Base-by-base conservation (phyloP, 2,329 filamentous ascomycete species). In the Madurella fahalii region DNA sequence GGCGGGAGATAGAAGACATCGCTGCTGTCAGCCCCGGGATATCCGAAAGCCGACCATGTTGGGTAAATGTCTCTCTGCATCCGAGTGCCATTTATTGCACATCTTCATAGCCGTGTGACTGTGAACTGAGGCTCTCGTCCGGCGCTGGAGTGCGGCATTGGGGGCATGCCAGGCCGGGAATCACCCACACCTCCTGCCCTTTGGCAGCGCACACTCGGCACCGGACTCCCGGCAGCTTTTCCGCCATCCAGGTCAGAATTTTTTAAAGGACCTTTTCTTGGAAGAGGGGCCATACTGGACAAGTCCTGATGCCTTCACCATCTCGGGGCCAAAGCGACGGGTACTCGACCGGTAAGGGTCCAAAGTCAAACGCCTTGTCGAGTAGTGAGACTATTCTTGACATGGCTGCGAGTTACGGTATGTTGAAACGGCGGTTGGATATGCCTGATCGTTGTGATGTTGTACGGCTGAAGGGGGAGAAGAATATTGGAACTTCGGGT, bases 151-250 rank as follows among this genome's bases (percentile, higher is more conserved):
- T 62, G 9, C 48, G 47, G 53, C 61, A 63, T 18, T 58, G 52
- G 31, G 58, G 56, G 40, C 61, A 63, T 2, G 54, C 42, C 5
- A 59, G 54, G 4, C 61, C 60, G 2, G 60, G 60, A 18, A 62
- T 54, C 16, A 62, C 60, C 61, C 61, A 63, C 12, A 62, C 57
- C n/a, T 62, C 61, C n/a, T 50, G 41, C 5, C 61, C 61, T 4
- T 59, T 58, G 12, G 53, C 58, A 7, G 56, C 52, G 11, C 61
- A 63, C 5, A 52, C 59, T 1, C 18, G 45, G 25, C 61, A 63
- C 7, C 53, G 58, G 13, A 63, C 55, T 1, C 61, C 61, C 7
- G 61, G 25, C 25, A 25, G 25, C 25, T 25, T 25, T 25, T 25
- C 25, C 25, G 25, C 25, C 25, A 7, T 25, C 25, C 7, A 25